Evolutionary conservation across 169 alveolate genomes (phyloP).

Genomic region (Plasmodium blacklocki): DNA sequence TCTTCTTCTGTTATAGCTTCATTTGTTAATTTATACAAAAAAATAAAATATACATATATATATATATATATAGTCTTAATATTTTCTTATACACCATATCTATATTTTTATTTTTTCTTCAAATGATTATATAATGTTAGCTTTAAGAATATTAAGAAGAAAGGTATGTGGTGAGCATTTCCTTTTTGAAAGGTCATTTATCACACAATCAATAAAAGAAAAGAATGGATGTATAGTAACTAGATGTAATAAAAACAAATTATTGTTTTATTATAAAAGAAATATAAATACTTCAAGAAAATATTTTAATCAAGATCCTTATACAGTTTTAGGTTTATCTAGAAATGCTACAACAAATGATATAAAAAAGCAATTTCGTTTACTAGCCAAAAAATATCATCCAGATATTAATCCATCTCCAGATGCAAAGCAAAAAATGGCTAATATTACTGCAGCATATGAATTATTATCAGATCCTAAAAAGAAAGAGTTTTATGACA

Average conservation of each 20-base stretch:
- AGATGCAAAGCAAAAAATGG: conserved; percentile 95
- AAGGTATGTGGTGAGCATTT: conserved; percentile 2
- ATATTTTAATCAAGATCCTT: conserved; percentile 83
- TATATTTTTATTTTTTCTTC: neutral
- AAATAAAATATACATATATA: no score
- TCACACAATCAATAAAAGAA: conserved; percentile 12
- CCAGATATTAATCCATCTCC: conserved; percentile 96
- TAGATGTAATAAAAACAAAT: neutral
- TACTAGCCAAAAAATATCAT: conserved; percentile 93
- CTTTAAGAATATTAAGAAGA: conserved; percentile 6
- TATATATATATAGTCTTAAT: no score
- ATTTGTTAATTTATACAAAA: no score
- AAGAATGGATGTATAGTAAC: neutral
- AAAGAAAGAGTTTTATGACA: conserved; percentile 91
- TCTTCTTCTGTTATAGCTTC: no score
- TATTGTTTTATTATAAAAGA: conserved; percentile 12
- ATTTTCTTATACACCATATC: no score
- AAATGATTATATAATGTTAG: neutral
- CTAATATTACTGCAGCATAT: conserved; percentile 95
- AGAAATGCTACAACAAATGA: conserved; percentile 91
- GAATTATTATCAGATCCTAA: conserved; percentile 94
- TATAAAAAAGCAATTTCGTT: conserved; percentile 92
- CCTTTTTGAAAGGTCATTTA: neutral
- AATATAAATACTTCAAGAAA: conserved; percentile 54
- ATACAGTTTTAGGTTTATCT: conserved; percentile 91